Base-by-base conservation (phyloP, 1,139 yeast species). In the Geotrichum citri-aurantii region DNA sequence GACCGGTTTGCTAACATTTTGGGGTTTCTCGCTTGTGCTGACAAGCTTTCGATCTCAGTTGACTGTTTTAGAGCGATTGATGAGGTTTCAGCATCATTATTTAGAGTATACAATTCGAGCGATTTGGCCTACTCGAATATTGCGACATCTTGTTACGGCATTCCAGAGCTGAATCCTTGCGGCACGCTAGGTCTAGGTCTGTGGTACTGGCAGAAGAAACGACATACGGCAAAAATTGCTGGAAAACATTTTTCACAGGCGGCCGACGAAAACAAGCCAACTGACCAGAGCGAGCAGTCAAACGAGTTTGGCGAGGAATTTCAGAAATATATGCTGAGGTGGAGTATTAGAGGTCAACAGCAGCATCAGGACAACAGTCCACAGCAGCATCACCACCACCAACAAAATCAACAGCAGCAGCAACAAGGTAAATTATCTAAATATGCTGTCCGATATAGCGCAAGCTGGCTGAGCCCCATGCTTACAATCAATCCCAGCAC, bases 61-160 rank as follows among this genome's bases (percentile, higher is more conserved):
- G 75, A 73, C 62, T 70, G 73, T 54, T 72, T 73, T 61, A 63
- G 66, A 19, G 67, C 72, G 1, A 60, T 73, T 24, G 75, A 71
- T 51, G 69, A 68, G 42, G 54, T 73, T 1, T 59, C 73, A 4
- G 66, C 62, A 50, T 72, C 75, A 1, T 56, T 73, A 6, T 64
- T 65, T 56, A 47, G 56, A 12, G 64, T 67, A 27, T 61, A 64
- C 42, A 59, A 62, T n/a, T 54, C 60, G 11, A 46, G 47, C n/a
- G 37, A 29, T 1, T 46, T 56, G 24, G 50, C 42, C 1, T 46
- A 57, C n/a, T 12, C 55, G 7, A 53, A 52, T n/a, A 47, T 40
- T 24, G 50, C 54, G 29, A 42, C 59, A 14, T 33, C 59, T 11
- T 46, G 50, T 42, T 73, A 68, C 54, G 76, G 76, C 2, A 59